Evolutionary conservation across 805 yeast species (phyloP).

Genomic region (Suhomyces emberorum): DNA sequence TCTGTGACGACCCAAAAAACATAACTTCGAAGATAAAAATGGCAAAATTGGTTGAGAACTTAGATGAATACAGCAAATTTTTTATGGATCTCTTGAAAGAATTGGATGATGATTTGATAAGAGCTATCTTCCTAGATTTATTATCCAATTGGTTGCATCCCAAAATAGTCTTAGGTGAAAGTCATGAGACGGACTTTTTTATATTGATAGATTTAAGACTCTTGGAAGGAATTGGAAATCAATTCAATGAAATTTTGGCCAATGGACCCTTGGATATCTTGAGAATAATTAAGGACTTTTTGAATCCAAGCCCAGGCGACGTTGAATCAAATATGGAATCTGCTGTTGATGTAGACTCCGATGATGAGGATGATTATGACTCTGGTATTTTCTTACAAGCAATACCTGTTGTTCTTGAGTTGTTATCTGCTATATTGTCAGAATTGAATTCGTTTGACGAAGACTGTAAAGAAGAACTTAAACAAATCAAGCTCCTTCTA

Average conservation of each 20-base stretch:
- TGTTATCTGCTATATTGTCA: conserved; percentile 35
- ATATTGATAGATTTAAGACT: conserved; percentile 59
- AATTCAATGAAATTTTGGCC: conserved; percentile 55
- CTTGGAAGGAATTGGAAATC: conserved; percentile 57
- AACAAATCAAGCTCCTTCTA: conserved; percentile 23
- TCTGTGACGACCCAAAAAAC: conserved; percentile 10
- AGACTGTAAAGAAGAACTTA: conserved; percentile 26
- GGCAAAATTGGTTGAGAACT: conserved; percentile 21
- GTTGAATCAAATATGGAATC: conserved; percentile 16
- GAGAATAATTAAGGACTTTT: conserved; percentile 30
- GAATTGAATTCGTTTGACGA: conserved; percentile 28
- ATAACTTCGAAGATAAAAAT: conserved; percentile 16
- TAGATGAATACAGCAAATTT: conserved; percentile 24
- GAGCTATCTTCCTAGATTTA: conserved; percentile 45
- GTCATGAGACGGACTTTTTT: conserved; percentile 47
- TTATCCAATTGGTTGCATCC: conserved; percentile 60
- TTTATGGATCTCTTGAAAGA: conserved; percentile 45
- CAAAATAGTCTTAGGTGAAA: conserved; percentile 14
- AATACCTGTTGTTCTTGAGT: conserved; percentile 30
- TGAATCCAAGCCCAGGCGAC: conserved; percentile 24
- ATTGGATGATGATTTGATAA: conserved; percentile 47
- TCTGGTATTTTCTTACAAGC: conserved; percentile 18
- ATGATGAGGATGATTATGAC: conserved; percentile 27
- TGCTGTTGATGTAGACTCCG: conserved; percentile 20
- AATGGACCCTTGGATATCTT: conserved; percentile 58